phyloP scores from a whole-genome alignment of 352 stramenopile species.

The Pythium volutum region DNA sequence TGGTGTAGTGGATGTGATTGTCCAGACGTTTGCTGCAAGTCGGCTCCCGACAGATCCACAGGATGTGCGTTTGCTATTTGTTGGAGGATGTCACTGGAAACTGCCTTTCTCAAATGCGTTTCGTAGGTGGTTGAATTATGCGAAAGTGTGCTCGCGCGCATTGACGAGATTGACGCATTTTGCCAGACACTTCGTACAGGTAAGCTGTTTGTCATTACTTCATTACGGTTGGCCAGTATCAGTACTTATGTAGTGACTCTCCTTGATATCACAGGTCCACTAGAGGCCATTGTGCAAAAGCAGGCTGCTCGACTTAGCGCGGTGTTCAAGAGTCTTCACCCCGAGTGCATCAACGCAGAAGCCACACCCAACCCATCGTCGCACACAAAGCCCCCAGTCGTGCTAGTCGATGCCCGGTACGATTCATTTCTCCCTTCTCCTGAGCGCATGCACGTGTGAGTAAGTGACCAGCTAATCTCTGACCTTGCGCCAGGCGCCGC shows the following conservation, averaged over 20 bases:
- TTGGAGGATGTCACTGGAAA: not conserved
- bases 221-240: not conserved
- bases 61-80: slow-evolving; percentile 8
- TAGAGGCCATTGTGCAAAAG: slow-evolving; percentile 49
- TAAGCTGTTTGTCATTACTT: not conserved
- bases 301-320: slow-evolving; percentile 35
- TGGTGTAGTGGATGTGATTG: slow-evolving; percentile 22
- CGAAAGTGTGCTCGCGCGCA: slow-evolving; percentile 33
- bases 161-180: slow-evolving; percentile 46
- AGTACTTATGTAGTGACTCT: not conserved
- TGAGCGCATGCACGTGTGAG: too few relatives aligned
- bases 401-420: slow-evolving; percentile 10
- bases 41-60: slow-evolving; percentile 10
- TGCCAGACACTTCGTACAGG: slow-evolving; percentile 36
- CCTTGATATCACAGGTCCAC: slow-evolving; percentile 19
- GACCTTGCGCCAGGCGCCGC: slow-evolving; percentile 4
- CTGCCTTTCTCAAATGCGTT: too few relatives aligned
- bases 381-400: not conserved
- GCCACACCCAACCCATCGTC: not conserved
- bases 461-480: not conserved
- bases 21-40: slow-evolving; percentile 17
- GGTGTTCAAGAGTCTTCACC: slow-evolving; percentile 32
- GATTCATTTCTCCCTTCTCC: not conserved
- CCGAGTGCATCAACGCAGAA: slow-evolving; percentile 2
- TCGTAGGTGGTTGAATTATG: slow-evolving; percentile 34